A percentile compares a stretch with the other conserved stretches of the same genome.
phyloP scores from a whole-genome alignment of 139 green algal species.

The Desmodesmus armatus region DNA sequence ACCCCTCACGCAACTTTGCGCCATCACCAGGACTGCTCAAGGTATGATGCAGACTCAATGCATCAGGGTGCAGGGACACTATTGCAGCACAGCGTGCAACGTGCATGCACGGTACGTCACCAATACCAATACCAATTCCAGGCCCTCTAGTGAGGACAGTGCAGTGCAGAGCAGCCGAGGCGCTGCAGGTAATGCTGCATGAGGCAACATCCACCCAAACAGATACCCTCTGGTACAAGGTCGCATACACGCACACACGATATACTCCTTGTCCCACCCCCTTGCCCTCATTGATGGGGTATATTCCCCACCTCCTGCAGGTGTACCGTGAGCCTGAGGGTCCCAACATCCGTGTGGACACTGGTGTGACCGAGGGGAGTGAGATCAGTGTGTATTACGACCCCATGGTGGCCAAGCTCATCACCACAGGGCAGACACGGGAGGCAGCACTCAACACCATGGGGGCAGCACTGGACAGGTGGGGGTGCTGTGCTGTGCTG shows the following conservation, averaged over 20 bases:
- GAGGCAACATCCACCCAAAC: too few species aligned
- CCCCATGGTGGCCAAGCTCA: constrained; percentile 86
- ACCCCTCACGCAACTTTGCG: constrained; percentile 71
- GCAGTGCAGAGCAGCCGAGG: too few species aligned
- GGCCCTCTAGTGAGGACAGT: too few species aligned
- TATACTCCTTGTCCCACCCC: too few species aligned
- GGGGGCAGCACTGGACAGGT: constrained; percentile 51
- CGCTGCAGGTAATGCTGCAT: too few species aligned
- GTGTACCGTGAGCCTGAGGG: constrained; percentile 35
- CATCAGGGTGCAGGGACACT: too few species aligned
- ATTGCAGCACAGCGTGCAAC: too few species aligned
- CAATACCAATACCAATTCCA: too few species aligned
- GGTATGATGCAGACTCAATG: background rate
- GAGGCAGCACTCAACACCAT: constrained; percentile 50
- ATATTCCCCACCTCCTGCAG: background rate
- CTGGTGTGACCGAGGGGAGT: constrained; percentile 71
- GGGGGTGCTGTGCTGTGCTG: background rate
- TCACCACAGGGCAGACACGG: constrained; percentile 55
- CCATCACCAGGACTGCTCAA: constrained; percentile 65
- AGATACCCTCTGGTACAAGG: too few species aligned
- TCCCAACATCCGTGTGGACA: constrained; percentile 71
- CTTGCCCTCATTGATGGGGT: too few species aligned
- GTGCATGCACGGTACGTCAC: too few species aligned
- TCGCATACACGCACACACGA: too few species aligned
- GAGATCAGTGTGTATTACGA: constrained; percentile 80